Conservation (phyloP, 345 rosid genomes). For the Eucalyptus polyanthemos region DNA sequence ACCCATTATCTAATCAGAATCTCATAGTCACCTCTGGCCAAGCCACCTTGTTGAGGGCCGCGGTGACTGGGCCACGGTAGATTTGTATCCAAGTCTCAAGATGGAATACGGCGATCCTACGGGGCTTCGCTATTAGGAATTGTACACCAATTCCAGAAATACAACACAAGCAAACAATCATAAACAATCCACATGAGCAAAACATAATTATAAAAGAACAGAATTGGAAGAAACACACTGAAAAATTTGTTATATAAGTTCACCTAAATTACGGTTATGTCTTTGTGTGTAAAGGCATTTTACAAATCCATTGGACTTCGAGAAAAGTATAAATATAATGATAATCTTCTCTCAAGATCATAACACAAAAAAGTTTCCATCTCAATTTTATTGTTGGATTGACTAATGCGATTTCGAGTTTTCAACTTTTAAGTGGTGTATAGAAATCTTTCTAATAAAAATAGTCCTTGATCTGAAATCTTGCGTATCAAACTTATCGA, state of each 20-base stretch:
- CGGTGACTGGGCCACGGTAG: not conserved
- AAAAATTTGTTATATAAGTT: not conserved
- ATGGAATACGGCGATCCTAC: not conserved
- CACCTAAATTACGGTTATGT: not conserved
- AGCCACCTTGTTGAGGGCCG: not conserved
- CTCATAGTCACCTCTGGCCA: not conserved
- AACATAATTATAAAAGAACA: no score
- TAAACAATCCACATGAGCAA: not conserved
- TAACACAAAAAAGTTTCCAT: not conserved
- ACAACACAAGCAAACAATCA: not conserved
- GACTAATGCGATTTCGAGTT: no score
- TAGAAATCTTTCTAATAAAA: no score
- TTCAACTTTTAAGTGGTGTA: not conserved
- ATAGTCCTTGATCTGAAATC: no score
- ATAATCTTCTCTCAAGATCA: not conserved
- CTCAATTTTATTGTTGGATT: no score
- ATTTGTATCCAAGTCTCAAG: not conserved
- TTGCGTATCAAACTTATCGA: rapidly evolving
- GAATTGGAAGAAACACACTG: not conserved
- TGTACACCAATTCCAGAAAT: not conserved
- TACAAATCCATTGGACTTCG: not conserved
- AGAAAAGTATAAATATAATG: not conserved
- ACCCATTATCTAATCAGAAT: not conserved
- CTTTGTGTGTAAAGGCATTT: not conserved
- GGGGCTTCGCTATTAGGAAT: not conserved